These are phyloP conservation scores for Pleurotus pulmonarius DNA, from an alignment of 768 basidiomycete genomes.

Conservation along the genomic window DNA sequence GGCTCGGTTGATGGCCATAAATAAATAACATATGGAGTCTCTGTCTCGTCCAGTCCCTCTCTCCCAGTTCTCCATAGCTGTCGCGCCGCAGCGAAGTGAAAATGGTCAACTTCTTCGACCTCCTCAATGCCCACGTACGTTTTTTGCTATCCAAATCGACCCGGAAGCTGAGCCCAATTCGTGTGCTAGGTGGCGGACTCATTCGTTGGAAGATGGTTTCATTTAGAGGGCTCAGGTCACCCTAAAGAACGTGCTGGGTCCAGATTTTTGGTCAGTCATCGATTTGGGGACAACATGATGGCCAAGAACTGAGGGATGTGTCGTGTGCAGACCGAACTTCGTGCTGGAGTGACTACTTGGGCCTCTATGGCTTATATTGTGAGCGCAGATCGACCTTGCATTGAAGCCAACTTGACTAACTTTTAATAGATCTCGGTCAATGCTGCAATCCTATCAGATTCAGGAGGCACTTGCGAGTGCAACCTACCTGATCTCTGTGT, in stretches of 20 bases:
- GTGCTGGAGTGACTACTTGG: slow-evolving; percentile 81
- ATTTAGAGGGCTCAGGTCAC: slow-evolving; percentile 68
- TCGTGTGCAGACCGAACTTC: slow-evolving; percentile 60
- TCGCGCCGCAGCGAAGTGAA: slow-evolving; percentile 9
- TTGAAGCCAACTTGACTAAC: slow-evolving; percentile 6
- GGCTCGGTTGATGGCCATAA: no score
- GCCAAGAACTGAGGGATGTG: neutral
- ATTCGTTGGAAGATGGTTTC: slow-evolving; percentile 63
- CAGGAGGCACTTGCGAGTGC: slow-evolving; percentile 83
- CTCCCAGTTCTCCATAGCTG: neutral
- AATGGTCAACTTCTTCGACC: slow-evolving; percentile 20
- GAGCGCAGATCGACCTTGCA: slow-evolving; percentile 16
- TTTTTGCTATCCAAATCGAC: neutral
- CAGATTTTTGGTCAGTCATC: slow-evolving; percentile 45
- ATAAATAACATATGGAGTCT: neutral
- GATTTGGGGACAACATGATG: neutral
- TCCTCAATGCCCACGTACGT: slow-evolving; percentile 26
- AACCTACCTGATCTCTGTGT: slow-evolving; percentile 51
- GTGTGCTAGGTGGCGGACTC: slow-evolving; percentile 38
- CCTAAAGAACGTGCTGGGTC: slow-evolving; percentile 60
- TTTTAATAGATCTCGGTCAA: slow-evolving; percentile 73
- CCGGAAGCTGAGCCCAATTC: neutral
- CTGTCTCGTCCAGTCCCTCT: neutral
- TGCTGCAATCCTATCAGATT: slow-evolving; percentile 69
- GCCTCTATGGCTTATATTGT: slow-evolving; percentile 87